Evolutionary conservation across 495 filamentous ascomycete genomes (phyloP).

Genomic region (Penicillium parvum): DNA sequence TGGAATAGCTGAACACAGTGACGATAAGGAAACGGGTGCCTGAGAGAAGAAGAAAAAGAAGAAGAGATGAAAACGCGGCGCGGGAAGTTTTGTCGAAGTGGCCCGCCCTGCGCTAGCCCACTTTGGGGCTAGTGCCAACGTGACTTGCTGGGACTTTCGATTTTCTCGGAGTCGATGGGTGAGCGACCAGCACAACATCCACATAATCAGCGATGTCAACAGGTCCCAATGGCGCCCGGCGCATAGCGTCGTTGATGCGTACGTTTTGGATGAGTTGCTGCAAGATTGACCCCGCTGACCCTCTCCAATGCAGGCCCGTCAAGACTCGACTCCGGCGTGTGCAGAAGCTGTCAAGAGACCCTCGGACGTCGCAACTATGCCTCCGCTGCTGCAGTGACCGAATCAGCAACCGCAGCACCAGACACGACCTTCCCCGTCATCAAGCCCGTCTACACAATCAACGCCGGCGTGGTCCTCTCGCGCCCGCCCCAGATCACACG

Average conservation of each 20-base stretch:
- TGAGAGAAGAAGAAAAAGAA: slow-evolving; percentile 31
- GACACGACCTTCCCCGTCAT: slow-evolving; percentile 31
- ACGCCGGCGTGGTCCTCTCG: slow-evolving; percentile 77
- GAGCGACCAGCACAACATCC: slow-evolving; percentile 13
- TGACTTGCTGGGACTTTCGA: slow-evolving; percentile 42
- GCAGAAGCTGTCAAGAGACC: slow-evolving; percentile 49
- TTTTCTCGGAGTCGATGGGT: slow-evolving; percentile 33
- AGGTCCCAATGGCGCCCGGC: slow-evolving; percentile 44
- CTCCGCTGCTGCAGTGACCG: slow-evolving; percentile 37
- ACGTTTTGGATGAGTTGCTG: slow-evolving; percentile 12
- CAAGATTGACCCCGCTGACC: neutral
- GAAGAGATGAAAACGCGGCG: slow-evolving; percentile 5
- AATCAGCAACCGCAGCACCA: slow-evolving; percentile 24
- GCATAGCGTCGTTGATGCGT: slow-evolving; percentile 40
- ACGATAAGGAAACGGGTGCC: slow-evolving; percentile 62
- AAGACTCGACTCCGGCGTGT: slow-evolving; percentile 42
- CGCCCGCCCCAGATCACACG: slow-evolving; percentile 85
- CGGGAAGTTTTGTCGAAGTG: slow-evolving; percentile 18
- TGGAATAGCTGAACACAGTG: slow-evolving; percentile 46
- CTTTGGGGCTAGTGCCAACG: slow-evolving; percentile 28
- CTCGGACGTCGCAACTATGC: slow-evolving; percentile 44
- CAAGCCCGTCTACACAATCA: slow-evolving; percentile 58
- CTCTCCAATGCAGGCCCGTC: slow-evolving; percentile 33
- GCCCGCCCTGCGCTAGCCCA: slow-evolving; percentile 10
- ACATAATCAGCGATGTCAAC: slow-evolving; percentile 34